phyloP scores from a whole-genome alignment of 345 rosid species.

The Pistacia integerrima region DNA sequence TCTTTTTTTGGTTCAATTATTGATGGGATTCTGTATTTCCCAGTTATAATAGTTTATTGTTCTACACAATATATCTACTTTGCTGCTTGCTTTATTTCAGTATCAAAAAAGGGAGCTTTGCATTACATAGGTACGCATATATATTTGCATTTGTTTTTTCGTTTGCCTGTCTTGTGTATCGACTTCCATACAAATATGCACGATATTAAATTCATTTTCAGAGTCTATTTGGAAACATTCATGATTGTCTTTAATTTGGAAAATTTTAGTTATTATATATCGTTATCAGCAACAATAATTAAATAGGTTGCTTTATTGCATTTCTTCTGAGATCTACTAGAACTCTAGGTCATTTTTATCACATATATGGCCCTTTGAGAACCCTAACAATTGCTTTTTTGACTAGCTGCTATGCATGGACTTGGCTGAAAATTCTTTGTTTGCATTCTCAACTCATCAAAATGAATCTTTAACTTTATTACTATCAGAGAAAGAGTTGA shows the following conservation, averaged over 20 bases:
- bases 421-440: not conserved
- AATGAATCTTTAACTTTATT: not conserved
- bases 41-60: not conserved
- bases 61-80: not conserved
- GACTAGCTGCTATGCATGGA: not conserved
- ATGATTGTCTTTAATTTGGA: not conserved
- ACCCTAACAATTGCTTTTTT: not conserved
- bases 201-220: not conserved
- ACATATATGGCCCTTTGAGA: not conserved
- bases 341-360: not conserved
- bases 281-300: too few relatives aligned
- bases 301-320: not conserved
- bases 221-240: not conserved
- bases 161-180: not conserved
- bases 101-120: not conserved
- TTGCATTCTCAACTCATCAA: not conserved
- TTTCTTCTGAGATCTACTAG: not conserved
- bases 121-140: too few relatives aligned
- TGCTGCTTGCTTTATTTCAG: not conserved
- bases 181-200: not conserved
- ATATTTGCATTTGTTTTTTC: too few relatives aligned
- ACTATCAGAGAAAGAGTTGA: not conserved
- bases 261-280: too few relatives aligned
- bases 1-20: not conserved
- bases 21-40: not conserved